Conservation (phyloP, 208 protist species). For the Crithidia thermophila region DNA sequence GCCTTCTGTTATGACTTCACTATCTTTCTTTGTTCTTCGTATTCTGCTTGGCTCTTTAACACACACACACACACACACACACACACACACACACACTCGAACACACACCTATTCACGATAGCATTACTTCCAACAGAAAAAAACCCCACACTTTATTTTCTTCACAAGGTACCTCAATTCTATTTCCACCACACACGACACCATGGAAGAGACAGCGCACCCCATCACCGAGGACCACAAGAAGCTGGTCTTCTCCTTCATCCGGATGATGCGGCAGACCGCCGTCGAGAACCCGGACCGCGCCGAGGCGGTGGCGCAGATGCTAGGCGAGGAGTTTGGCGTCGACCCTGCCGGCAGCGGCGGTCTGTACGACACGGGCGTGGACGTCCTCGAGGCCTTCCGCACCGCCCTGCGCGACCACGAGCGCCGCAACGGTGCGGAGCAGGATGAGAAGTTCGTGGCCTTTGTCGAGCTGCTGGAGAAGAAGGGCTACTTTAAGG, state of each 20-base stretch:
- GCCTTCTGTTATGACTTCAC: too few species aligned
- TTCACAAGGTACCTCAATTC: too few species aligned
- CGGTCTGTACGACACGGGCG: slow-evolving; percentile 63
- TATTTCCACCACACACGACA: too few species aligned
- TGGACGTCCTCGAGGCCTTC: slow-evolving; percentile 76
- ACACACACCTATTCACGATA: neutral
- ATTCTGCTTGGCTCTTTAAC: too few species aligned
- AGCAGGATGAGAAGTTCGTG: slow-evolving; percentile 89
- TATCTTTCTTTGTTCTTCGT: too few species aligned
- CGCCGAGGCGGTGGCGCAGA: slow-evolving; percentile 51
- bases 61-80: neutral
- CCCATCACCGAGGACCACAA: slow-evolving; percentile 74
- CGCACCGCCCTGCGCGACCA: slow-evolving; percentile 47
- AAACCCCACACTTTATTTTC: too few species aligned
- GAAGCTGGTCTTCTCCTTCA: slow-evolving; percentile 89
- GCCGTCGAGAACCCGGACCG: slow-evolving; percentile 45
- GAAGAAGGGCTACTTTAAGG: slow-evolving; percentile 93
- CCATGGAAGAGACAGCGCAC: slow-evolving; percentile 36
- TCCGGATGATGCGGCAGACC: slow-evolving; percentile 66
- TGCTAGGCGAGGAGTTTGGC: slow-evolving; percentile 75
- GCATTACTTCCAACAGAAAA: too few species aligned
- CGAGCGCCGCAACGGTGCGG: slow-evolving; percentile 36
- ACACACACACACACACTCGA: neutral
- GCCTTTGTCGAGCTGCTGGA: slow-evolving; percentile 85
- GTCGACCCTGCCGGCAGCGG: slow-evolving; percentile 76